These are phyloP conservation scores for Colletotrichum graminicola DNA, from an alignment of 2,329 filamentous ascomycete genomes.

Conservation along the genomic window DNA sequence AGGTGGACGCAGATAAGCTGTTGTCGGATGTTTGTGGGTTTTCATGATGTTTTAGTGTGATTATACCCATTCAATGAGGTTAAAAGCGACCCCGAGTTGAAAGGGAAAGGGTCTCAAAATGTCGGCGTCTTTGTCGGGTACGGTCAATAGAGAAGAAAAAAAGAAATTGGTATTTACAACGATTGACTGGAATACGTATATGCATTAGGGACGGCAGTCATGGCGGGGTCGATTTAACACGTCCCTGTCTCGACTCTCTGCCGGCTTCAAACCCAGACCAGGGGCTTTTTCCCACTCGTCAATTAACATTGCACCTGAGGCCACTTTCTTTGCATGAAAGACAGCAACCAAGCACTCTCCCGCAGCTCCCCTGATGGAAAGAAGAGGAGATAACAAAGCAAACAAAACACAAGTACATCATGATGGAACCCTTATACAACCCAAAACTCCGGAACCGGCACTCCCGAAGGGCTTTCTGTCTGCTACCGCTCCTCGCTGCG, in stretches of 20 bases:
- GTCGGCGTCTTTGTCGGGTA: slow-evolving; percentile 33
- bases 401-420: slow-evolving; percentile 5
- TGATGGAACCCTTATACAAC: slow-evolving; percentile 35
- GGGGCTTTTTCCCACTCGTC: slow-evolving; percentile 24
- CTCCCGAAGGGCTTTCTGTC: slow-evolving; percentile 2
- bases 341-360: slow-evolving; percentile 5
- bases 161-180: slow-evolving; percentile 38
- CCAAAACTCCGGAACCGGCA: slow-evolving; percentile 36
- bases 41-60: slow-evolving; percentile 40
- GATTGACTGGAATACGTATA: slow-evolving; percentile 14
- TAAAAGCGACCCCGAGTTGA: slow-evolving; percentile 35
- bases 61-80: slow-evolving; percentile 43
- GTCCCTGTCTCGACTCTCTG: slow-evolving; percentile 34
- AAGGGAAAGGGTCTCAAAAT: slow-evolving; percentile 20
- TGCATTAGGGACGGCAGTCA: not conserved
- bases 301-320: slow-evolving; percentile 23
- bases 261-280: slow-evolving; percentile 36
- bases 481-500: slow-evolving; percentile 11
- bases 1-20: slow-evolving; percentile 39
- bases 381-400: not conserved
- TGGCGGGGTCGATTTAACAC: not conserved
- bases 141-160: slow-evolving; percentile 38
- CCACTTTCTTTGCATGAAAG: slow-evolving; percentile 22
- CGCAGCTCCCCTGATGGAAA: not conserved
- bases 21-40: slow-evolving; percentile 7